Conservation (phyloP, 495 filamentous ascomycete species). For the Clavariopsis aquatica region DNA sequence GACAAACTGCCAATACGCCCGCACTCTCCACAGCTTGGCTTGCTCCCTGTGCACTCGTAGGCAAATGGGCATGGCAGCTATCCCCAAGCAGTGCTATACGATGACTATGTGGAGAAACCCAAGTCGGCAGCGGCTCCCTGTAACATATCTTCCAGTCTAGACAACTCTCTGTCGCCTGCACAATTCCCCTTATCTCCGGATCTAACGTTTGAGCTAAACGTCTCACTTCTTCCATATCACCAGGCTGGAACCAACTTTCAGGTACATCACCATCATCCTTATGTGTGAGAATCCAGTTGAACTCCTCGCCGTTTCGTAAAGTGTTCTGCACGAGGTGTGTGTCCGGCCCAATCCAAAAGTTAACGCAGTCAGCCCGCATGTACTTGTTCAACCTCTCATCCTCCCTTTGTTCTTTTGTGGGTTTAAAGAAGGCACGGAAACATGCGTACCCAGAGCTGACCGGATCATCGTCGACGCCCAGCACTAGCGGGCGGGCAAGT, state of each 20-base stretch:
- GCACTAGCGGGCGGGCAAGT: conserved; percentile 59
- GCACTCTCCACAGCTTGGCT: conserved; percentile 46
- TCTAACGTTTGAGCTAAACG: conserved; percentile 67
- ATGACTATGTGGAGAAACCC: conserved; percentile 41
- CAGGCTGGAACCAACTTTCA: conserved; percentile 65
- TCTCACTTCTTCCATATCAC: conserved; percentile 58
- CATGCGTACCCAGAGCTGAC: conserved; percentile 60
- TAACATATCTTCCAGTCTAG: conserved; percentile 74
- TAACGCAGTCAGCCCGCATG: conserved; percentile 36
- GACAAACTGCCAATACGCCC: conserved; percentile 38
- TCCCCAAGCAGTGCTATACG: conserved; percentile 45
- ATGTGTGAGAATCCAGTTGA: conserved; percentile 72
- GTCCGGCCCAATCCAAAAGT: conserved; percentile 44
- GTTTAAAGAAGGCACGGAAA: conserved; percentile 38
- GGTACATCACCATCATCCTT: conserved; percentile 62
- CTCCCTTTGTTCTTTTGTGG: conserved; percentile 24
- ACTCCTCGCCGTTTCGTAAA: conserved; percentile 62
- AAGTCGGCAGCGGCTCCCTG: conserved; percentile 49
- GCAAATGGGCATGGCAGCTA: conserved; percentile 45
- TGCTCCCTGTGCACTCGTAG: conserved; percentile 44
- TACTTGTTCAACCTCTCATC: conserved; percentile 44
- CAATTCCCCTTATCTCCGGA: conserved; percentile 56
- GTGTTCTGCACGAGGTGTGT: conserved; percentile 52
- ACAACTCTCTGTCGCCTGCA: conserved; percentile 58
- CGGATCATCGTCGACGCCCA: conserved; percentile 62